These are phyloP conservation scores for Penicillium desertorum DNA, from an alignment of 495 filamentous ascomycete species.

Conservation along the genomic window DNA sequence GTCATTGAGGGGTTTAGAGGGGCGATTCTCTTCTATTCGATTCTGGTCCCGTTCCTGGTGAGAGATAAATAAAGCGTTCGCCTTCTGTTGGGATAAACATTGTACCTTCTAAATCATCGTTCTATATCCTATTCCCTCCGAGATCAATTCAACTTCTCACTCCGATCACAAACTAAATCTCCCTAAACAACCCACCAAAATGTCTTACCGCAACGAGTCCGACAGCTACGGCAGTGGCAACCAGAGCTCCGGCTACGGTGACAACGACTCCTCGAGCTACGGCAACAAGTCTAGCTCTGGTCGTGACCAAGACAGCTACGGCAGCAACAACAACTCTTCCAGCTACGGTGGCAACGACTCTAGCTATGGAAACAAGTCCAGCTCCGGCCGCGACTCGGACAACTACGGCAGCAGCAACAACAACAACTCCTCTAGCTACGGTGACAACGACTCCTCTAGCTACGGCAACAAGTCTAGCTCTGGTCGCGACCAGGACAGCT, in stretches of 20 bases:
- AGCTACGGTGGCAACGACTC: too few species aligned
- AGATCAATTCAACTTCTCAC: background rate
- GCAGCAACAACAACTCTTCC: background rate
- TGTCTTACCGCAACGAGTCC: slow-evolving; percentile 14
- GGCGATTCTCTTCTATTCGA: background rate
- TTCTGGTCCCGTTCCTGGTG: background rate
- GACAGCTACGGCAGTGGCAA: slow-evolving; percentile 12
- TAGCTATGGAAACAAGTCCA: background rate
- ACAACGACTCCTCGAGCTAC: background rate
- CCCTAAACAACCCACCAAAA: background rate
- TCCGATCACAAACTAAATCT: background rate
- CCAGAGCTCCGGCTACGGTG: slow-evolving; percentile 6
- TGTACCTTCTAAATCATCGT: background rate
- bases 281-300: background rate
- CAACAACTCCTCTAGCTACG: slow-evolving; percentile 1
- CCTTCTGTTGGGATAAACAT: background rate
- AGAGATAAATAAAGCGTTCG: slow-evolving; percentile 5
- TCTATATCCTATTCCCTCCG: background rate
- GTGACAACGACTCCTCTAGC: background rate
- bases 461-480: slow-evolving; percentile 3
- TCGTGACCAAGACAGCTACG: slow-evolving; percentile 4
- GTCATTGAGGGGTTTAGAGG: slow-evolving; percentile 8
- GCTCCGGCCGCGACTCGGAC: background rate
- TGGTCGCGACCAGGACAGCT: background rate
- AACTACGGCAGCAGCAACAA: slow-evolving; percentile 9